Evolutionary conservation across 1,284 basidiomycete genomes (phyloP), one percentile per base, ranked within the genome.

Genomic region (Mycena citricolor): DNA sequence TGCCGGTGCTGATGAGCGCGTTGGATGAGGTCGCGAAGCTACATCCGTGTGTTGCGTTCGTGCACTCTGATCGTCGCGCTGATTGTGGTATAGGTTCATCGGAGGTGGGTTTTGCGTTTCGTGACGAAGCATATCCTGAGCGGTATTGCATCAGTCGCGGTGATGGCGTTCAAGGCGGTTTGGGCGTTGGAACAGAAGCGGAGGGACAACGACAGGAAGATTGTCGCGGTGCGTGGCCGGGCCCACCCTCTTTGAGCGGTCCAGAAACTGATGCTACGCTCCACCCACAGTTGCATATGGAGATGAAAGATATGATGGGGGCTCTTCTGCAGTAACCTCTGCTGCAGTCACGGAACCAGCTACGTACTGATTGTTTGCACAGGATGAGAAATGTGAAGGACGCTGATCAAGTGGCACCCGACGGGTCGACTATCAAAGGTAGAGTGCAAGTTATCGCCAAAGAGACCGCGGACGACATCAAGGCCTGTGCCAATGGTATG

Each of bases 161-260:
- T 63, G 11, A 45, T 61, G 31, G 61, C 61, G 2, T 63, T 63
- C 57, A 61, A 62, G 46, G 61, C 61, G 2, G 59, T 61, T 4
- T 54, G 61, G 26, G 56, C 49, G 8, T 43, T 63, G 10, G 61
- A 62, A 34, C 51, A 59, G 32, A 59, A 57, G 35, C 53, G 61
- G 11, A 49, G 57, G 11, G 57, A 58, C 2, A 62, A 63, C 31
- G 60, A 63, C 39, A 43, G 48, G 16, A 58, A 52, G 35, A 58
- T 62, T 8, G 42, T 59, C 1, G 50, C 55, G 10, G 36, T 63
- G 40, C 45, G 58, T 52, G 47, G 42, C 20, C 16, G 13, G 25
- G 7, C 5, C 23, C 10, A 10, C 7, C 5, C 8, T 23, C 20
- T 26, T 26, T 38, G 23, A n/a, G n/a, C n/a, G n/a, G n/a, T n/a